Evolutionary conservation across 192 early-diverging fungal species (phyloP), one percentile per base, ranked within the genome.

Genomic region (Coemansia sp.): DNA sequence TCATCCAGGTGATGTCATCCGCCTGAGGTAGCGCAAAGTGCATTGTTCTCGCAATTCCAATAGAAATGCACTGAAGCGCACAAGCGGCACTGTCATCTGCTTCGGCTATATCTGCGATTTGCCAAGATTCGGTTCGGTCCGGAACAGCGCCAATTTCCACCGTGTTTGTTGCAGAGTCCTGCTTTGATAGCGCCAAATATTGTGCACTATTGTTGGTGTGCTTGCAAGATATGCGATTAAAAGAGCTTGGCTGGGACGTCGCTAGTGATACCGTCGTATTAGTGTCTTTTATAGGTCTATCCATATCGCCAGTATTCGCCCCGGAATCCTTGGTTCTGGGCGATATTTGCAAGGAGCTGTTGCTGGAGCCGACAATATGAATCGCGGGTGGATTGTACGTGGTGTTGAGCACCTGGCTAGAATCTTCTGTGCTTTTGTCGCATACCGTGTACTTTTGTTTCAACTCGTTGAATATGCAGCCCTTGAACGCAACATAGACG

Each of bases 401-500:
- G 20, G 5, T 23, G 20, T 6, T 47, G 44, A 5, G 44, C 20
- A 13, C 23, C 5, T 47, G 44, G 44, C 6, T 47, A 11, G 4
- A 9, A 0, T 47, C 3, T 28, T 28, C 27, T 40, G 31, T 14
- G n/a, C 29, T 27, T 28, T 2, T 3, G 1, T 36, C 25, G 25
- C 22, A n/a, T 28, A 38, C 2, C 41, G 25, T 13, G 59, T 52
- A 27, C 52, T 59, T 15, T 31, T 31, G 50, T 6, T 53, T 53
- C 6, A 53, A 29, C 50, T 53, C 50, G 44, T 42, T 40, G 22
- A 65, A 65, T 11, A 68, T 59, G 13, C 59, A 60, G 23, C 20
- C 20, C 47, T 76, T 76, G 33, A 76, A 64, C 19, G 74, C 74
- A 31, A 60, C 56, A 40, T 70, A 76, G 2, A 67, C 64, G n/a